Base-by-base conservation (phyloP, 2,329 filamentous ascomycete genomes). In the Colletotrichum sp. region DNA sequence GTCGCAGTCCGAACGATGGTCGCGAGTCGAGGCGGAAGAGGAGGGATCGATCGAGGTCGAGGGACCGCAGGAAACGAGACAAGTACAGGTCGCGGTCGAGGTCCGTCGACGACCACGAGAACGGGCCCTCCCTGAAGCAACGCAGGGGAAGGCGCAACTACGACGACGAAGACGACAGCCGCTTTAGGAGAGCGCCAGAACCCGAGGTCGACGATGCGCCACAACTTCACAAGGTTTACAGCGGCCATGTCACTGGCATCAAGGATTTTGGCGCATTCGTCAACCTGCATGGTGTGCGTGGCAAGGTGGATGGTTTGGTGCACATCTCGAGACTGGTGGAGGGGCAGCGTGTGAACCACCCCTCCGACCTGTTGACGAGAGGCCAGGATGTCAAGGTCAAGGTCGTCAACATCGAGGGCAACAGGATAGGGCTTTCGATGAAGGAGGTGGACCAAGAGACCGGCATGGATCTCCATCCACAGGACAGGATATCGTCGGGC, bases 251-350 rank as follows among this genome's bases (percentile, higher is more conserved):
- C 16, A 98, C 95, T 0, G 96, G 96, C 0, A 89, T 99, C 70
- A 98, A 98, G 81, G 95, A 98, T 77, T 99, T 98, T 85, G 97
- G 97, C 13, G 96, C 93, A 1, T 99, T 99, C 84, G 96, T 98
- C 73, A 98, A 97, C 79, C 83, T 99, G n/a, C 91, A 93, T 78
- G 94, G 96, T 21, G 94, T 99, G 2, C 93, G 90, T 80, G 96
- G 96, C 62, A 97, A 96, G 83, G 94, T 97, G 2, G 96, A 98
- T 82, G 97, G 97, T 0, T 88, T 99, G 78, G 96, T 99, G 1
- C 97, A 99, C 82, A 93, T 99, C 32, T 98, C 96, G 28, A 94
- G 95, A 26, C 94, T 99, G 84, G 91, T 93, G 66, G 93, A 96
- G 75, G 95, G 95, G 5, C 94, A 94, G 69, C 93, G 97, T 62